phyloP scores from a whole-genome alignment of 2,329 filamentous ascomycete genomes.

The Acephala macrosclerotiorum region DNA sequence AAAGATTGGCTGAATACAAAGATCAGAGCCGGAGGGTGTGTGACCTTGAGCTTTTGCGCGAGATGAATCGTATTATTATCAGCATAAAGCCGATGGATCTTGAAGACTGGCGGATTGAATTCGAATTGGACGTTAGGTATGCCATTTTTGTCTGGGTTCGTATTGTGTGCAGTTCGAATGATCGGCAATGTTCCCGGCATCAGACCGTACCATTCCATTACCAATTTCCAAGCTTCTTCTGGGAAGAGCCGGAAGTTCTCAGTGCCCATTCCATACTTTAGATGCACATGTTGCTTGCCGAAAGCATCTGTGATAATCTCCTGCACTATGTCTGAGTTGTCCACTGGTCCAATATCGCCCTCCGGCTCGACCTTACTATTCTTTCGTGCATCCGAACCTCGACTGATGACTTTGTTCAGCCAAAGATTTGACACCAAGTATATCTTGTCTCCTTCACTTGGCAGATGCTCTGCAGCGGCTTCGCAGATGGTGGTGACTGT shows the following conservation, averaged over 20 bases:
- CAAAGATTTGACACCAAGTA: constrained; percentile 83
- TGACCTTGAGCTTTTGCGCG: constrained; percentile 66
- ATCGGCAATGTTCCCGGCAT: constrained; percentile 75
- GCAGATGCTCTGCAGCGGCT: constrained; percentile 53
- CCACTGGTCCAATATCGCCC: constrained; percentile 74
- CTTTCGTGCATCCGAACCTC: constrained; percentile 64
- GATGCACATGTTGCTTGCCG: constrained; percentile 69
- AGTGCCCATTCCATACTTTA: constrained; percentile 73
- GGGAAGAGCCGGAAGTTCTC: constrained; percentile 82
- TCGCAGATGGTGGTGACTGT: constrained; percentile 70
- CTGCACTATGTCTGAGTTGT: constrained; percentile 84
- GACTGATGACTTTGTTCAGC: constrained; percentile 75
- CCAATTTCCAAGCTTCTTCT: constrained; percentile 79
- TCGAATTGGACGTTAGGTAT: constrained; percentile 79
- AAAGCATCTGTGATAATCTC: constrained; percentile 60
- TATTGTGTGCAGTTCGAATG: constrained; percentile 79
- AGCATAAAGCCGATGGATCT: constrained; percentile 79
- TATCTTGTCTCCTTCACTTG: constrained; percentile 76
- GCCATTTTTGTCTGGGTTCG: constrained; percentile 61
- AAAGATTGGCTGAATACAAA: constrained; percentile 76
- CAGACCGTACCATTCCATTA: constrained; percentile 84
- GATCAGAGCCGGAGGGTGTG: constrained; percentile 65
- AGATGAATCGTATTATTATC: constrained; percentile 62
- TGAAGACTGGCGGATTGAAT: constrained; percentile 84
- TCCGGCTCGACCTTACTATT: constrained; percentile 66